These are phyloP conservation scores for Alnus glutinosa DNA, from an alignment of 306 rosid species.

Conservation along the genomic window DNA sequence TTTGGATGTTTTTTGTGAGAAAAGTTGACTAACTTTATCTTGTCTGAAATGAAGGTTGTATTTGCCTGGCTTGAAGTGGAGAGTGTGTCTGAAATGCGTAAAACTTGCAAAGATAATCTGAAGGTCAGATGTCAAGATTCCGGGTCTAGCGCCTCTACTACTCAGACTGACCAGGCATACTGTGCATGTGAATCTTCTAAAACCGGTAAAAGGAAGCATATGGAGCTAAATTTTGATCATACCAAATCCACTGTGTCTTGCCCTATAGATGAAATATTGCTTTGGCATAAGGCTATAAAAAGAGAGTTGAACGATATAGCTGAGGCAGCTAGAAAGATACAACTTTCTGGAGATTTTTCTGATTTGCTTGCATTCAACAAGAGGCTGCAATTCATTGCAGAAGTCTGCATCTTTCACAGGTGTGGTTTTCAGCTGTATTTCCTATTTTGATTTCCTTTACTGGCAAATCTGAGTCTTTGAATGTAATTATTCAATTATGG, in stretches of 20 bases:
- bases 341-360: constrained; percentile 29
- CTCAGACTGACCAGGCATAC: constrained; percentile 22
- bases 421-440: constrained; percentile 10
- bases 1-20: constrained; percentile 10
- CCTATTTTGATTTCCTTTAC: constrained; percentile 5
- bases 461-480: constrained; percentile 2
- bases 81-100: constrained; percentile 18
- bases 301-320: constrained; percentile 30
- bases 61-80: constrained; percentile 33
- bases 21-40: constrained; percentile 14
- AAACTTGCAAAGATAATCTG: constrained; percentile 18
- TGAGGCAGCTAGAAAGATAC: constrained; percentile 31
- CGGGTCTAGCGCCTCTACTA: neutral
- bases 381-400: constrained; percentile 34
- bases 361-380: constrained; percentile 27
- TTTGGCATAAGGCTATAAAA: constrained; percentile 36
- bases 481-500: neutral
- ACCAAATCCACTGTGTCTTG: constrained; percentile 16
- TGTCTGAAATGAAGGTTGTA: constrained; percentile 28
- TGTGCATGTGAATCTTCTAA: constrained; percentile 30
- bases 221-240: constrained; percentile 26
- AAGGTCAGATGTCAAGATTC: constrained; percentile 28
- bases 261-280: constrained; percentile 33
- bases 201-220: constrained; percentile 36
- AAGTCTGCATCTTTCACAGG: constrained; percentile 42